Evolutionary conservation across 1,139 yeast genomes (phyloP), one percentile per base, ranked within the genome.

Genomic region (Geotrichum australiense): DNA sequence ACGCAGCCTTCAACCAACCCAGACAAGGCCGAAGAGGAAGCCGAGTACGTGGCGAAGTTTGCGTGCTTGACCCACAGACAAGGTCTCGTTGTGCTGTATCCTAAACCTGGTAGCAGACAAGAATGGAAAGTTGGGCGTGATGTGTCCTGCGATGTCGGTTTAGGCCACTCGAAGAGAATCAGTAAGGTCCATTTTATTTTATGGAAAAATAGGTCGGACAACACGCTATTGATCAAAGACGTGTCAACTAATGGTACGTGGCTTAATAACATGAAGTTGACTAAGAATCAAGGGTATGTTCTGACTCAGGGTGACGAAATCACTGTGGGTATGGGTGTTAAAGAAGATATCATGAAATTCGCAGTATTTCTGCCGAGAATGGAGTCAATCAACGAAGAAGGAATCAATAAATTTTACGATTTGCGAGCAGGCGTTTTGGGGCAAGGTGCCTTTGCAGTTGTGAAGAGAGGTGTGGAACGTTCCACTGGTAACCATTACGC

Each of bases 381-480:
- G 35, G 35, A 42, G 30, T n/a, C n/a, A n/a, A n/a, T n/a, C n/a
- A n/a, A n/a, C n/a, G 47, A 24, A n/a, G 63, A 47, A 18, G 64
- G 65, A 0, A 80, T 91, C 14, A 73, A 74, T 56, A 76, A 74
- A 46, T 83, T 81, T 53, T 91, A 79, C 59, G 82, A 84, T 12
- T 75, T 91, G 24, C 78, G 84, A 47, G 80, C 78, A 57, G 94
- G 83, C 53, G 78, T 84, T 4, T 81, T 91, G 2, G 98, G 98
- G 1, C 93, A 85, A 53, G 98, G 98, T 6, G 97, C 97, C 4
- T 91, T 91, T 71, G 97, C 97, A 3, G 81, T 89, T 1, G 97
- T 91, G 16, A 81, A 86, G 52, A 84, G 84, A 58, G 96, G 93
- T 2, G 76, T 89, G 0, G 93, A 87, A 53, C 70, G 96, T 46